Base-by-base conservation (phyloP, 306 rosid species). In the Malus asiatica region DNA sequence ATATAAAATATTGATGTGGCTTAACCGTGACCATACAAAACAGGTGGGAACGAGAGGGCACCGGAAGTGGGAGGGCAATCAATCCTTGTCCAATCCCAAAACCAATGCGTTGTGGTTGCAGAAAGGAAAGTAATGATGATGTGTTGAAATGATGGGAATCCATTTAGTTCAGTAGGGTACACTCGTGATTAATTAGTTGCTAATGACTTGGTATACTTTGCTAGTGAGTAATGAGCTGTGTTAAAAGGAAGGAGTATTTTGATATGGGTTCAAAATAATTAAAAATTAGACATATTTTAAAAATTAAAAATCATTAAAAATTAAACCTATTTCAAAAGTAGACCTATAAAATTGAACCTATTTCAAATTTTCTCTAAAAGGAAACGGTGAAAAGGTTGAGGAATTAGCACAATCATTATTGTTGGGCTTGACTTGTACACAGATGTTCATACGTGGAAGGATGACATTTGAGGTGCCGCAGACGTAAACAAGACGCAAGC, bases 401-500 rank as follows among this genome's bases (percentile, higher is more conserved):
- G 22, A 18, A 45, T 32, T 75, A 38, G 70, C 60, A 77, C 33
- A 62, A 72, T 71, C 69, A 62, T 29, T 11, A 4, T 42, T 20
- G 66, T 61, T 13, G 72, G 74, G 80, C 80, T 70, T 84, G 82
- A 81, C 83, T 38, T 11, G 19, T 32, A 20, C 22, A 20, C 38
- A 40, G 11, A 2, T 29, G 70, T 84, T 77, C 82, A 80, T 51
- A 84, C 79, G 84, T 69, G 84, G 82, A 68, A 20, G 22, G 16
- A 11, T 4, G 27, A 23, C 9, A 61, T 23, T 16, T 16, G 38
- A 22, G 30, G 11, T 68, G 74, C 68, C 61, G 83, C 68, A 73
- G 70, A 69, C 85, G 89, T 79, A 66, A 83, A 5, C 52, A 72
- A 32, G 55, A 87, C 84, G 85, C 83, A 81, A 72, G 25, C 52